A percentile compares a stretch with the other conserved stretches of the same genome.
Conservation (phyloP, 1,284 basidiomycete species). For the Ganoderma meredithae region DNA sequence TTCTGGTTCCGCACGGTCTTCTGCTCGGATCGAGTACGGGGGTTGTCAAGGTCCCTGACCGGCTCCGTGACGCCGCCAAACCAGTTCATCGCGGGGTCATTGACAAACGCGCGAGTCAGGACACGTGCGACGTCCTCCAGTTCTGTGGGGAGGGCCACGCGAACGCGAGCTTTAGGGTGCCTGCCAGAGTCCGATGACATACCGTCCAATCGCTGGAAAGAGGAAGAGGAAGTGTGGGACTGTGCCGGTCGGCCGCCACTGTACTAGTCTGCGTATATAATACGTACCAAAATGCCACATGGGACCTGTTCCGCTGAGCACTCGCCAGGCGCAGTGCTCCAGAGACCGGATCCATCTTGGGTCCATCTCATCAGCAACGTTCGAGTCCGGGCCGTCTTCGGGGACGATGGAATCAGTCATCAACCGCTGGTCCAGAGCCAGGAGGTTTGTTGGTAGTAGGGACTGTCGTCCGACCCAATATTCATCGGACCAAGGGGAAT, state of each 20-base stretch:
- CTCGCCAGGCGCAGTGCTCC: background rate
- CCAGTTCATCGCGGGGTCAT: conserved; percentile 37
- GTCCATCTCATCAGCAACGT: background rate
- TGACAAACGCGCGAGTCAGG: conserved; percentile 31
- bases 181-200: conserved; percentile 1
- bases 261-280: background rate
- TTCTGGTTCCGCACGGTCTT: conserved; percentile 17
- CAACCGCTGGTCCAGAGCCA: background rate
- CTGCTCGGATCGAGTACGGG: background rate
- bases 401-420: background rate
- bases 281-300: background rate
- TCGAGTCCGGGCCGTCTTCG: background rate
- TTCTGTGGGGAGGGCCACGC: conserved; percentile 9
- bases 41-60: conserved; percentile 21
- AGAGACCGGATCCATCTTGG: no score
- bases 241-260: background rate
- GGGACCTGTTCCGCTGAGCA: background rate
- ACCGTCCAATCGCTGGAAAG: background rate
- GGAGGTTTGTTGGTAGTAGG: background rate
- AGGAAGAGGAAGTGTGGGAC: background rate
- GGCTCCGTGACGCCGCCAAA: conserved; percentile 27
- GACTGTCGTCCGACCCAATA: background rate
- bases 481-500: background rate
- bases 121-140: conserved; percentile 14
- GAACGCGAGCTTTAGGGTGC: conserved; percentile 9